phyloP scores from a whole-genome alignment of 2,329 filamentous ascomycete species.

The Diaporthe capsici region DNA sequence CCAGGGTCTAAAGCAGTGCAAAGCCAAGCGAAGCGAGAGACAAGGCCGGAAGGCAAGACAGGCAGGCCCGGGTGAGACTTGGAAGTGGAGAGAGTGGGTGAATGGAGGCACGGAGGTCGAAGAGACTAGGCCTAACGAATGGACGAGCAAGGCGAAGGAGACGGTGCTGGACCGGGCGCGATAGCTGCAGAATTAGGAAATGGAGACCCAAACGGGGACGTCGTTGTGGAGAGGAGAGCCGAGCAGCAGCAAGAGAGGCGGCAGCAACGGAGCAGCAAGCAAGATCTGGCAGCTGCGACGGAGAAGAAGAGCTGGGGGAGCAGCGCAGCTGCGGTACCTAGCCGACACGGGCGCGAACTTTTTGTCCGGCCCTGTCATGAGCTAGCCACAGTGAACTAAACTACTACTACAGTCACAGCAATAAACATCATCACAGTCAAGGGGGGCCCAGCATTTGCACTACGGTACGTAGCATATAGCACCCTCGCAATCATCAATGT shows the following conservation, averaged over 20 bases:
- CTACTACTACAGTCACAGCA: neutral
- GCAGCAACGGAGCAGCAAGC: neutral
- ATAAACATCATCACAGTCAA: conserved; percentile 9
- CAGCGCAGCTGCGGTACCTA: neutral
- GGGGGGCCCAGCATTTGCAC: neutral
- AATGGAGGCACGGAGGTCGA: conserved; percentile 13
- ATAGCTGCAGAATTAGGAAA: conserved; percentile 27
- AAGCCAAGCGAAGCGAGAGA: conserved; percentile 31
- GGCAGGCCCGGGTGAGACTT: conserved; percentile 29
- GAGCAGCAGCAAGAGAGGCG: neutral
- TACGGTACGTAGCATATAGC: neutral
- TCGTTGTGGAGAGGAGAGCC: conserved; percentile 1
- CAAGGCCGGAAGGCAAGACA: conserved; percentile 28
- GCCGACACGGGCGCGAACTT: conserved; percentile 14
- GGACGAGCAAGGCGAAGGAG: conserved; percentile 3
- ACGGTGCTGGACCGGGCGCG: conserved; percentile 6
- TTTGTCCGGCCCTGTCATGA: conserved; percentile 16
- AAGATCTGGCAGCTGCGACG: neutral
- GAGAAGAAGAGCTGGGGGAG: neutral
- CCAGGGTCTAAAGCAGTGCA: conserved; percentile 26
- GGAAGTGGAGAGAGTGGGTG: conserved; percentile 28
- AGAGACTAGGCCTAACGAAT: neutral
- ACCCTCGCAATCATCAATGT: neutral
- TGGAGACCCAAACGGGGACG: conserved; percentile 32
- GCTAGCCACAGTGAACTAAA: neutral